Base-by-base conservation (phyloP, 495 filamentous ascomycete genomes). In the Podospora fimiseda region DNA sequence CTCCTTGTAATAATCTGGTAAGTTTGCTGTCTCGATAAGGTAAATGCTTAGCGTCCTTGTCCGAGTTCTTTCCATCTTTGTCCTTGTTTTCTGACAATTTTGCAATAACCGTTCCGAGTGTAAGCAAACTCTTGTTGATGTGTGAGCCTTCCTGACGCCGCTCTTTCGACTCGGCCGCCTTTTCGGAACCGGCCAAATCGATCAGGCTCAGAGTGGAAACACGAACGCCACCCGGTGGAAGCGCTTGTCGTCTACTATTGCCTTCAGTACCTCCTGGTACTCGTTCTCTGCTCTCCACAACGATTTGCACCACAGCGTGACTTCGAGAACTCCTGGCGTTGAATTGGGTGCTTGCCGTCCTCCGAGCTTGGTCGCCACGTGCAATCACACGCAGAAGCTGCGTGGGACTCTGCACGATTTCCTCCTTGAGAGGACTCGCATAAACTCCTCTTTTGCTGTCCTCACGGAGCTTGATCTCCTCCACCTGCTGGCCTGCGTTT, bases 21-120 rank as follows among this genome's bases (percentile, higher is more conserved):
- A 98, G 83, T 68, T 98, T 98, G 77, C 90, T 95, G 67, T 98
- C 94, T 60, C 93, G 79, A 68, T 96, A 97, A 3, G 93, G 93
- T 51, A 98, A 65, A 80, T 98, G 93, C 69, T 90, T 90, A 38
- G 80, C 83, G 57, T 90, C 87, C 61, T 86, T 88, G 64, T 93
- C 87, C 3, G 77, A 79, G 1, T 77, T 68, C 62, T 88, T 89
- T 30, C 81, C 81, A 22, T 86, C 77, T 64, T 89, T 93, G 42
- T 95, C 91, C 62, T 94, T 95, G 48, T 83, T 80, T 38, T 89
- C 89, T 2, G 79, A 80, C 8, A 98, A 76, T 50, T 86, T 83
- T 8, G 88, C 90, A 60, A 98, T 96, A 56, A 98, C 93, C 2
- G 88, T 98, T 19, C 93, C 93, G 2, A 98, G 78, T 2, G 93